These are phyloP conservation scores for Coleophoma cylindrospora DNA, from an alignment of 2,329 filamentous ascomycete species.

Conservation along the genomic window DNA sequence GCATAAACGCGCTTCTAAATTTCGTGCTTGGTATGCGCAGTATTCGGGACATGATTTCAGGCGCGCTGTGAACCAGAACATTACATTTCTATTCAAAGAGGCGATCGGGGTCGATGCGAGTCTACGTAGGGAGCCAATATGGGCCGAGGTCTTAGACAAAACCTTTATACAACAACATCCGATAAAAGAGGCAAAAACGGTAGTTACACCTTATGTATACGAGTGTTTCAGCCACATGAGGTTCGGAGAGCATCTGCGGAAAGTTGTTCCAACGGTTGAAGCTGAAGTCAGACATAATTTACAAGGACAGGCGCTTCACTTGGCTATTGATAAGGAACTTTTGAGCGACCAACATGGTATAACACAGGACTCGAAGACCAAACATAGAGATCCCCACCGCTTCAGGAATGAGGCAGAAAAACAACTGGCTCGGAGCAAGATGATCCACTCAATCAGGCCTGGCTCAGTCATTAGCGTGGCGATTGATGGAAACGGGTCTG, in stretches of 20 bases:
- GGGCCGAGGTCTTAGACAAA: conserved; percentile 27
- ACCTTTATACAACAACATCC: conserved; percentile 23
- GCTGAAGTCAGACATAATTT: conserved; percentile 22
- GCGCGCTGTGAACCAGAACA: conserved; percentile 50
- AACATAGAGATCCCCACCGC: background rate
- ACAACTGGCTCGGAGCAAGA: conserved; percentile 19
- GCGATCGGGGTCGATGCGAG: conserved; percentile 35
- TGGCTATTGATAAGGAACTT: conserved; percentile 2
- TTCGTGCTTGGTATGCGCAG: conserved; percentile 50
- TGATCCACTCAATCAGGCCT: conserved; percentile 42
- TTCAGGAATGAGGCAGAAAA: background rate
- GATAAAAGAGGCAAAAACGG: conserved; percentile 37
- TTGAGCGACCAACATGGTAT: background rate
- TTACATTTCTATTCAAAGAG: conserved; percentile 63
- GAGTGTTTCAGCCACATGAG: conserved; percentile 59
- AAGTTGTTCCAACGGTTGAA: conserved; percentile 21
- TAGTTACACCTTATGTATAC: conserved; percentile 67
- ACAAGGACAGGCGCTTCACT: conserved; percentile 4
- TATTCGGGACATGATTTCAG: conserved; percentile 58
- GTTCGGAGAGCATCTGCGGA: conserved; percentile 47
- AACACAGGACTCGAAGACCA: background rate
- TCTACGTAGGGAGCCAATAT: conserved; percentile 26
- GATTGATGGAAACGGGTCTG: conserved; percentile 38
- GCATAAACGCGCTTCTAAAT: conserved; percentile 36
- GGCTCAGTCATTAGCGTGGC: conserved; percentile 45